Percentiles rank a stretch among this genome's conserved stretches.
These are phyloP conservation scores for Rhynchospora tenuis DNA, from an alignment of 176 grass and related monocot genomes.

Conservation along the genomic window DNA sequence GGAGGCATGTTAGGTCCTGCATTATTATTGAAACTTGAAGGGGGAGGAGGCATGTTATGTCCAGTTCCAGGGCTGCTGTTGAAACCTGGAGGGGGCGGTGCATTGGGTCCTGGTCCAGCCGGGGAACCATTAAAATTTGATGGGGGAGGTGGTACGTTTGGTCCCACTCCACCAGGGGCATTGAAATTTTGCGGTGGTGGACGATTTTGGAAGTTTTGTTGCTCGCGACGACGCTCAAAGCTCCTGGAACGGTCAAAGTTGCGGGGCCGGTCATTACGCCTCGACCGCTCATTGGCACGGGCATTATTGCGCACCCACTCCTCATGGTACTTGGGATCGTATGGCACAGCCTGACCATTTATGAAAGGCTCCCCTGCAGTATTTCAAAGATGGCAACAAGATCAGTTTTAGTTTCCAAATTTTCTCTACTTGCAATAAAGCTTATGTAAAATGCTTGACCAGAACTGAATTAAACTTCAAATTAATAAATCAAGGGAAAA, in stretches of 20 bases:
- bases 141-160: background rate
- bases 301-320: constrained; percentile 76
- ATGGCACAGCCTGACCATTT: constrained; percentile 75
- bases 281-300: constrained; percentile 46
- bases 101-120: background rate
- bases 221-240: constrained; percentile 72
- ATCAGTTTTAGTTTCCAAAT: background rate
- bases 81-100: constrained; percentile 19
- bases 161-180: background rate
- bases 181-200: constrained; percentile 26
- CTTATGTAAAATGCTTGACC: background rate
- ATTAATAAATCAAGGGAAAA: background rate
- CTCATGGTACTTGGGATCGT: constrained; percentile 82
- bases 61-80: constrained; percentile 21
- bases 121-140: background rate
- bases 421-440: background rate
- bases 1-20: constrained; percentile 28
- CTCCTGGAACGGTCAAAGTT: constrained; percentile 79
- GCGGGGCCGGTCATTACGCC: constrained; percentile 76
- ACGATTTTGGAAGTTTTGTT: constrained; percentile 71
- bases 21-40: constrained; percentile 34
- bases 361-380: constrained; percentile 87
- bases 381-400: background rate
- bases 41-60: constrained; percentile 23
- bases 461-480: background rate